Conservation (phyloP, 2,329 filamentous ascomycete genomes). For the Fusarium oligoseptatum region DNA sequence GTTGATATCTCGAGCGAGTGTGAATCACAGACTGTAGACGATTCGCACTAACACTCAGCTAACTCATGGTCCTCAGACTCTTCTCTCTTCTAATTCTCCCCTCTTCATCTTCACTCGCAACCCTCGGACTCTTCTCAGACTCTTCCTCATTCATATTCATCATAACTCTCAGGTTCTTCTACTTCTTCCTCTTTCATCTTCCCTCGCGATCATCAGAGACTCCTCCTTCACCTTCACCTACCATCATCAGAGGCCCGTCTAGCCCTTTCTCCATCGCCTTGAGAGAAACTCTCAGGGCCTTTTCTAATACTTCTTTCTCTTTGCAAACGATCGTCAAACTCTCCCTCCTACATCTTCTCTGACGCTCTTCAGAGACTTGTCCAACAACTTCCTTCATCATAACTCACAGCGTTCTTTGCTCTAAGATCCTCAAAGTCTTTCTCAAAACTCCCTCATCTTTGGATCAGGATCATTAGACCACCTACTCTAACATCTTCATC, state of each 20-base stretch:
- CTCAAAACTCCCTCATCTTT: not conserved
- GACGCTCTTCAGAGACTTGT: not conserved
- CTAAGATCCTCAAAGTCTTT: not conserved
- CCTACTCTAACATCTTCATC: not conserved
- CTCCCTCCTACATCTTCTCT: not conserved
- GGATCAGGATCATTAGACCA: not conserved
- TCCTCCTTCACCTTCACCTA: not conserved
- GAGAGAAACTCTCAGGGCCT: not conserved
- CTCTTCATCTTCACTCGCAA: not conserved
- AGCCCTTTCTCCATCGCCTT: not conserved
- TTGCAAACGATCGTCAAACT: not conserved
- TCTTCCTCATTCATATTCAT: not conserved
- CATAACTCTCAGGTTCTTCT: not conserved
- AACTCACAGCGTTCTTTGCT: not conserved
- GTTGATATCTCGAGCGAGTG: not conserved
- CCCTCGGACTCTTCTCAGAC: not conserved
- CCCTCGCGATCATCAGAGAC: no score
- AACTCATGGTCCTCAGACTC: not conserved
- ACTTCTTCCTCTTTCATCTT: not conserved
- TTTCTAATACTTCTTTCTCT: not conserved
- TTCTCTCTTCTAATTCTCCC: not conserved
- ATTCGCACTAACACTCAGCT: not conserved
- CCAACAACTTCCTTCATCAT: not conserved
- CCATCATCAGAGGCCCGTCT: not conserved
- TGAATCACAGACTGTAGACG: not conserved